Percentiles rank a stretch among this genome's conserved stretches.
phyloP scores from a whole-genome alignment of 495 filamentous ascomycete genomes.

The Opeltia flavorubescens region DNA sequence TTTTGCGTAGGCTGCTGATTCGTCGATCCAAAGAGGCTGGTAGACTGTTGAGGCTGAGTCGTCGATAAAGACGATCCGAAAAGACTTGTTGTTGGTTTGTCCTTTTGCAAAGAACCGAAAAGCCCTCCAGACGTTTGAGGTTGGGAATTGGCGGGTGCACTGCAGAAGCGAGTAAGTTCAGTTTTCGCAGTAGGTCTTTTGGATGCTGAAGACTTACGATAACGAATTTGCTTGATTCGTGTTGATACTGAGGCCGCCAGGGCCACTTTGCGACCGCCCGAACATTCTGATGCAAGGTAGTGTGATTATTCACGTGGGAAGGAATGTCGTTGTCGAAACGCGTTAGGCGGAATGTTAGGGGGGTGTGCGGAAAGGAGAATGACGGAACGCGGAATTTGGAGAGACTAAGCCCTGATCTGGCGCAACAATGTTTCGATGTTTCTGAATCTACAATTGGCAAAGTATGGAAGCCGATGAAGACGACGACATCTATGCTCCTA shows the following conservation, averaged over 20 bases:
- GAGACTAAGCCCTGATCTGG: not conserved
- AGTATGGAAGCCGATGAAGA: slow-evolving; percentile 33
- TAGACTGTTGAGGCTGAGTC: slow-evolving; percentile 13
- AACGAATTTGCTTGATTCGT: slow-evolving; percentile 60
- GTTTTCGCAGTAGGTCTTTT: not conserved
- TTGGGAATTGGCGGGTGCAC: slow-evolving; percentile 27
- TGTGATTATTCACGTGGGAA: not conserved
- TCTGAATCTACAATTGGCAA: not conserved
- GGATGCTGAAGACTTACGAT: slow-evolving; percentile 36
- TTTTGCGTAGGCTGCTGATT: slow-evolving; percentile 6
- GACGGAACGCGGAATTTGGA: too few relatives aligned
- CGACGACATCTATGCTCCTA: slow-evolving; percentile 40
- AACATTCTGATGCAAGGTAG: slow-evolving; percentile 9
- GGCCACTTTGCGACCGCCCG: slow-evolving; percentile 12
- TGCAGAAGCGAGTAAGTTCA: slow-evolving; percentile 14
- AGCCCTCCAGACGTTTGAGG: slow-evolving; percentile 23
- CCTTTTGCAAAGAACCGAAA: slow-evolving; percentile 21
- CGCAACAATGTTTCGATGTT: not conserved
- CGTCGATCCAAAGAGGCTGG: slow-evolving; percentile 19
- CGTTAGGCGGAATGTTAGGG: not conserved
- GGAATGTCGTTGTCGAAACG: not conserved
- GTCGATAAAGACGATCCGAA: slow-evolving; percentile 14
- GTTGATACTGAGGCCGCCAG: slow-evolving; percentile 58
- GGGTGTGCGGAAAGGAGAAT: too few relatives aligned
- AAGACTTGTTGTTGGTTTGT: slow-evolving; percentile 20